phyloP scores from a whole-genome alignment of 2,329 filamentous ascomycete species.

The Stromatinia cepivora region DNA sequence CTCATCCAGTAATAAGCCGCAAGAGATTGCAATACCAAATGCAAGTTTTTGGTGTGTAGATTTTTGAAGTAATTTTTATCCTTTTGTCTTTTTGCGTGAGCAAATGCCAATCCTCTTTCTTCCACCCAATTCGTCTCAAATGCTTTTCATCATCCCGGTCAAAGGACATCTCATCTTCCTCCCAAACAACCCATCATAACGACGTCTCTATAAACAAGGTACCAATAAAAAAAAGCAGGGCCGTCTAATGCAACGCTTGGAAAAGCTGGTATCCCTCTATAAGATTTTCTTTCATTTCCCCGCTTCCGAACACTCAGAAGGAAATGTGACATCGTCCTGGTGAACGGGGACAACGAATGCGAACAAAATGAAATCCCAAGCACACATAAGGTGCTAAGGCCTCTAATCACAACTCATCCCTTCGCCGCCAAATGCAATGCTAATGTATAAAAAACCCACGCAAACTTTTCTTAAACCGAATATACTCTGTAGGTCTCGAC shows the following conservation, averaged over 20 bases:
- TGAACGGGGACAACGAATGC: neutral
- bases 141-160: constrained; percentile 17
- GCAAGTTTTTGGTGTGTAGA: neutral
- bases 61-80: neutral
- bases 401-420: constrained; percentile 1
- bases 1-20: neutral
- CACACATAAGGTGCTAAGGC: neutral
- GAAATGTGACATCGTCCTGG: neutral
- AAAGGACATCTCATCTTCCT: constrained; percentile 18
- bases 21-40: constrained; percentile 8
- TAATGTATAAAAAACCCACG: constrained; percentile 18
- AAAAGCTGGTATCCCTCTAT: constrained; percentile 22
- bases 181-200: constrained; percentile 17
- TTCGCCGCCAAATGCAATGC: constrained; percentile 23
- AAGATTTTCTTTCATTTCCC: constrained; percentile 14
- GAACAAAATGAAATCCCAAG: constrained; percentile 12
- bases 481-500: neutral
- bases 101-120: constrained; percentile 17
- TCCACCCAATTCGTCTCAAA: constrained; percentile 20
- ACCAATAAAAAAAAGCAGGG: constrained; percentile 16
- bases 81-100: constrained; percentile 20
- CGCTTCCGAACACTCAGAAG: constrained; percentile 6
- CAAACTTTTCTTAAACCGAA: constrained; percentile 21
- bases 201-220: constrained; percentile 22
- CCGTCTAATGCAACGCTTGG: constrained; percentile 19